Conservation (phyloP, 768 basidiomycete species). For the Nidularia pulvinata region DNA sequence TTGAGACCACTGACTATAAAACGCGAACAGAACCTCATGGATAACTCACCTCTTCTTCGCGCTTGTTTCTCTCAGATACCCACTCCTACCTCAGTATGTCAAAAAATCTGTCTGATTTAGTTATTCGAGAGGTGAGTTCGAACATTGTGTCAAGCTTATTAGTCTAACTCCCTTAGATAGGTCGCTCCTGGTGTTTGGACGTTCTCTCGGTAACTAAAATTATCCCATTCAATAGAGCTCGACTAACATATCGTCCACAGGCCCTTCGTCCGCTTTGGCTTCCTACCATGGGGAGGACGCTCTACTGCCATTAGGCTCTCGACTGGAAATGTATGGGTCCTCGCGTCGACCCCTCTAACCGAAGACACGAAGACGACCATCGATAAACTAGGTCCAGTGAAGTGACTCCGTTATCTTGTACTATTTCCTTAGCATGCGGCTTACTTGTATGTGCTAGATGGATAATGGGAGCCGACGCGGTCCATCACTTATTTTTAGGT, state of each 20-base stretch:
- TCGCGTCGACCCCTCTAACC: slow-evolving; percentile 73
- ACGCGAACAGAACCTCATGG: not conserved
- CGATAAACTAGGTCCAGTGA: slow-evolving; percentile 64
- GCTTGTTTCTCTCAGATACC: not conserved
- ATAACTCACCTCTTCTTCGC: not conserved
- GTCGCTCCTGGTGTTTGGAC: slow-evolving; percentile 53
- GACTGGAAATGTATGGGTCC: slow-evolving; percentile 63
- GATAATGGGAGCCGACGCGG: slow-evolving; percentile 52
- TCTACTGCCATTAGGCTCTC: slow-evolving; percentile 73
- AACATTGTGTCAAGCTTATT: not conserved
- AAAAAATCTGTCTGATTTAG: not conserved
- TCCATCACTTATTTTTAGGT: slow-evolving; percentile 60
- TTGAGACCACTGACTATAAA: not conserved
- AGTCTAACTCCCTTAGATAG: slow-evolving; percentile 13
- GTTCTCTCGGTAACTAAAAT: slow-evolving; percentile 48
- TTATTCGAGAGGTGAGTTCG: not conserved
- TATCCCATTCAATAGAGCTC: not conserved
- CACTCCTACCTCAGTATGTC: not conserved
- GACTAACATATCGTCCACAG: slow-evolving; percentile 21
- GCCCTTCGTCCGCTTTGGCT: slow-evolving; percentile 60
- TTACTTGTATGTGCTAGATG: slow-evolving; percentile 29
- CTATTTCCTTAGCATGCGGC: not conserved
- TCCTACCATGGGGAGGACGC: slow-evolving; percentile 75
- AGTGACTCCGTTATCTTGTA: slow-evolving; percentile 29
- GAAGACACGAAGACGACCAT: slow-evolving; percentile 60